These are phyloP conservation scores for Adiantum capillusveneris DNA, from an alignment of 75 land plant species.

Conservation along the genomic window DNA sequence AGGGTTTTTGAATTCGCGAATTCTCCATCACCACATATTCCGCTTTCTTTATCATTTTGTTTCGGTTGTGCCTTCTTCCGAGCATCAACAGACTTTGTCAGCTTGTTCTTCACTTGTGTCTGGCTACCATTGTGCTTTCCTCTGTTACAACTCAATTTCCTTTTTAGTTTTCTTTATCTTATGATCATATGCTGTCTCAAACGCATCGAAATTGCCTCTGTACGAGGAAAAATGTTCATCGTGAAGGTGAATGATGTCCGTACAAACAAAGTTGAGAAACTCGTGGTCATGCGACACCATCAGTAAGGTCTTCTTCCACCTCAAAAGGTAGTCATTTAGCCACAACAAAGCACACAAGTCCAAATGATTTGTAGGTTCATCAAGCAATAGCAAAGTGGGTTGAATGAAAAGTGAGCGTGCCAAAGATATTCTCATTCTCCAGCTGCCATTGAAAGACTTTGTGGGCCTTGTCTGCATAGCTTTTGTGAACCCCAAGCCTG, in stretches of 20 bases:
- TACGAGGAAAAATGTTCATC: slow-evolving; percentile 73
- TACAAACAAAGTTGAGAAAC: slow-evolving; percentile 81
- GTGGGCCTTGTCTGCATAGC: slow-evolving; percentile 77
- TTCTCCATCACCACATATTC: slow-evolving; percentile 62
- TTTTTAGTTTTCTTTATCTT: slow-evolving; percentile 74
- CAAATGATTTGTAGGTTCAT: slow-evolving; percentile 70
- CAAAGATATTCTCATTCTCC: slow-evolving; percentile 94
- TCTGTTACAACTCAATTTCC: slow-evolving; percentile 70
- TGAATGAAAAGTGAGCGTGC: slow-evolving; percentile 92
- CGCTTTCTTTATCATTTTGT: slow-evolving; percentile 35
- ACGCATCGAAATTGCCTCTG: slow-evolving; percentile 87
- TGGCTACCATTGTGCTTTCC: slow-evolving; percentile 63
- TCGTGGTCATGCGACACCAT: slow-evolving; percentile 94
- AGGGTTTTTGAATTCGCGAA: slow-evolving; percentile 59
- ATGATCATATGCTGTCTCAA: slow-evolving; percentile 80
- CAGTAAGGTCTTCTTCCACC: slow-evolving; percentile 94
- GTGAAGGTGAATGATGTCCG: slow-evolving; percentile 86
- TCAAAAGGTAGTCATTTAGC: slow-evolving; percentile 51
- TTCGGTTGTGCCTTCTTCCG: slow-evolving; percentile 67
- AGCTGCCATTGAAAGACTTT: slow-evolving; percentile 89
- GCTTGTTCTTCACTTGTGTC: slow-evolving; percentile 77
- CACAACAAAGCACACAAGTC: slow-evolving; percentile 63
- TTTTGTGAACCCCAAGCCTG: slow-evolving; percentile 86
- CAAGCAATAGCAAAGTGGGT: slow-evolving; percentile 78
- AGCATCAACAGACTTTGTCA: too few relatives aligned